phyloP scores from a whole-genome alignment of 1,139 yeast genomes.

The Lodderomyces theae region DNA sequence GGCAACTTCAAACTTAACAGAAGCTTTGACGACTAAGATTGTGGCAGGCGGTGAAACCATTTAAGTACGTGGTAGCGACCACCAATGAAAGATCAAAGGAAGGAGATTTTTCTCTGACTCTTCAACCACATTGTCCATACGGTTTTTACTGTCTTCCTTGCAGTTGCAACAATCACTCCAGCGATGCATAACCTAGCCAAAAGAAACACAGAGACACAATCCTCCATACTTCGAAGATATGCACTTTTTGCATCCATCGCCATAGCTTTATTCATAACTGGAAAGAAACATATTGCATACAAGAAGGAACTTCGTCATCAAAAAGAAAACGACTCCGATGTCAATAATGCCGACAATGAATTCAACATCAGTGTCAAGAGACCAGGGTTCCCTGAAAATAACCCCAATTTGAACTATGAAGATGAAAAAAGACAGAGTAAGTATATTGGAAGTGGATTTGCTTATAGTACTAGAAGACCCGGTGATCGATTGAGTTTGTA shows the following conservation, averaged over 20 bases:
- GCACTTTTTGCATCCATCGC: constrained; percentile 35
- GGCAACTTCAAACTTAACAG: too few species aligned
- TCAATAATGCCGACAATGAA: constrained; percentile 32
- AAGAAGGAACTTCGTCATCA: constrained; percentile 38
- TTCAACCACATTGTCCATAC: too few species aligned
- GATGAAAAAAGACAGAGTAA: constrained; percentile 46
- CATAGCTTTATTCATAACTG: constrained; percentile 30
- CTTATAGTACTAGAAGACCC: constrained; percentile 52
- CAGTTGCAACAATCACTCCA: too few species aligned
- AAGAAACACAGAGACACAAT: constrained; percentile 31
- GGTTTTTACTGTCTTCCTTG: too few species aligned
- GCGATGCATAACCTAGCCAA: constrained; percentile 2
- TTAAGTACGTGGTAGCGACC: too few species aligned
- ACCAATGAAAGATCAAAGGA: too few species aligned
- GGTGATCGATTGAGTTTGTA: constrained; percentile 45
- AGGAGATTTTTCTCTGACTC: constrained; percentile 46
- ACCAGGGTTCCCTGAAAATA: constrained; percentile 38
- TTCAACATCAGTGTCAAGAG: constrained; percentile 27
- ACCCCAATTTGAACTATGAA: constrained; percentile 27
- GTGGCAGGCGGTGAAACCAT: too few species aligned
- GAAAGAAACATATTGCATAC: constrained; percentile 37
- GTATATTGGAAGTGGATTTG: constrained; percentile 64
- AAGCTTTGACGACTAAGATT: too few species aligned
- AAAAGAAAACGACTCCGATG: constrained; percentile 38
- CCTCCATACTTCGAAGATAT: constrained; percentile 34